Conservation (phyloP, 805 yeast genomes). For the Barnettozyma siamensis region DNA sequence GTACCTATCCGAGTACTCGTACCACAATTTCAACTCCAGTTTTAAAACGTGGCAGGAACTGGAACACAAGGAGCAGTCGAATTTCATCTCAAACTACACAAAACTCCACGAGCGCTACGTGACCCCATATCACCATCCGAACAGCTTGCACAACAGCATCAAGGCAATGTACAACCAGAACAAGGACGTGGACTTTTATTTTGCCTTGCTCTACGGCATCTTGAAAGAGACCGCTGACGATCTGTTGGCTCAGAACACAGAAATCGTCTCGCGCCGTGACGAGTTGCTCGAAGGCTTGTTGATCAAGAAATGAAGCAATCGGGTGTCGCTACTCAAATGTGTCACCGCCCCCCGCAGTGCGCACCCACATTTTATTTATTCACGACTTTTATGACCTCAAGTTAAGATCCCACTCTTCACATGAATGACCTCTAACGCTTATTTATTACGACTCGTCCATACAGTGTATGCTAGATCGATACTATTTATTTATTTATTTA, state of each 20-base stretch:
- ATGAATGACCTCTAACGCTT: not conserved
- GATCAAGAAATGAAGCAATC: conserved; percentile 2
- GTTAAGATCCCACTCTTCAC: too few relatives aligned
- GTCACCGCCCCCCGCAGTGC: too few relatives aligned
- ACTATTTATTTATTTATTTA: not conserved
- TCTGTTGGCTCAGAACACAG: not conserved
- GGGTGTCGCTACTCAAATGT: too few relatives aligned
- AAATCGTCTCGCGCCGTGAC: conserved; percentile 7
- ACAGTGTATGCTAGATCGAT: too few relatives aligned
- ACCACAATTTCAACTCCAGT: conserved; percentile 8
- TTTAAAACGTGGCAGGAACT: conserved; percentile 13
- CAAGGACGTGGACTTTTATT: conserved; percentile 12
- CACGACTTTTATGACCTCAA: not conserved
- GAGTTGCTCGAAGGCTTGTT: conserved; percentile 8
- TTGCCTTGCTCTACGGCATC: conserved; percentile 8
- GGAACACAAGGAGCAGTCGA: conserved; percentile 7
- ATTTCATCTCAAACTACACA: conserved; percentile 8
- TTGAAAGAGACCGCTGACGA: conserved; percentile 12
- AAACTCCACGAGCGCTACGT: conserved; percentile 6
- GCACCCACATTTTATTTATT: conserved; percentile 1
- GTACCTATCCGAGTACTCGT: conserved; percentile 11
- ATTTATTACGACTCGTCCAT: too few relatives aligned
- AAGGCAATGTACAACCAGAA: conserved; percentile 10
- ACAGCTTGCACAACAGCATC: conserved; percentile 4
- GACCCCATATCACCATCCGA: conserved; percentile 5